Base-by-base conservation (phyloP, 371 early-diverging fungal genomes). In the Haplosporangium sp. region DNA sequence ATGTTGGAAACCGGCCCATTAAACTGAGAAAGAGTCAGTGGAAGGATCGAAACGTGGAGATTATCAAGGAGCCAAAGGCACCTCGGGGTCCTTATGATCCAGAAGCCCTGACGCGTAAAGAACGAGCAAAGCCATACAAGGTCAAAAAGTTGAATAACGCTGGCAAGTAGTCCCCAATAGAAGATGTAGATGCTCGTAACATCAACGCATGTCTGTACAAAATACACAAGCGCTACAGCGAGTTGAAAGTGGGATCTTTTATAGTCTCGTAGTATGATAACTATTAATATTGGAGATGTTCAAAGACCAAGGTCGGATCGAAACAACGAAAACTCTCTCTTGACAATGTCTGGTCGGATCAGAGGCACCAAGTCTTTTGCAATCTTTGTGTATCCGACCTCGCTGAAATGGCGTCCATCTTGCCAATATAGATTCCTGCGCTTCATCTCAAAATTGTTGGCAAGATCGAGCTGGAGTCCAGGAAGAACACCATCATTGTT, bases 1-100 rank as follows among this genome's bases (percentile, higher is more conserved):
- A 97, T 81, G 92, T 98, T 10, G 98, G 98, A 23, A 95, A 93
- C 69, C 83, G 98, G 62, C 98, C 98, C 11, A 93, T 97, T 65
- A 97, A 95, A 80, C 86, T 98, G 38, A 87, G 96, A 52, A 97
- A 97, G 73, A 95, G 96, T 72, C 94, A 86, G 18, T 97, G 97
- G 97, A 91, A 94, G 64, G 96, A 97, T n/a, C 90, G 97, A 47
- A 95, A 90, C 75, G 86, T 91, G 5, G 94, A 95, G 48, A 80
- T 84, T 69, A 83, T 86, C 9, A 72, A 82, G 58, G 82, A 76
- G 42, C 52, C 72, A 51, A 76, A 71, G 61, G 54, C 77, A 37
- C 53, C 57, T 7, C 64, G 69, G n/a, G 75, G 74, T 12, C 69
- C 75, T 6, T 65, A 75, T 41, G 67, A 70, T 41, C 77, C 67